These are phyloP conservation scores for Stagonosporopsis chrysanthemi DNA, from an alignment of 2,329 filamentous ascomycete genomes.

Conservation along the genomic window DNA sequence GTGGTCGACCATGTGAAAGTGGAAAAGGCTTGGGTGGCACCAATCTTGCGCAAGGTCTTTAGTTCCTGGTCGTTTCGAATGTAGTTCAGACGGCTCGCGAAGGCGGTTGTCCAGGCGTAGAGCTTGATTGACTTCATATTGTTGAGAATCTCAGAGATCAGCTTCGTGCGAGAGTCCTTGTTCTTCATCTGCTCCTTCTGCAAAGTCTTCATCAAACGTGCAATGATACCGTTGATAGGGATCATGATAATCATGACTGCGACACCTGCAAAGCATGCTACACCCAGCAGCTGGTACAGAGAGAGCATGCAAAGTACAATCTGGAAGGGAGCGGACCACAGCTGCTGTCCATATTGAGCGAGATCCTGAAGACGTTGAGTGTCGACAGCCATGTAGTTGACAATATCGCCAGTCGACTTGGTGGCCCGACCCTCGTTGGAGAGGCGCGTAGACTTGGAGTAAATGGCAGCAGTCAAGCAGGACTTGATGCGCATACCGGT, in stretches of 20 bases:
- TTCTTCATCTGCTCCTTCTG: conserved; percentile 99
- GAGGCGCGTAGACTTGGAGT: conserved; percentile 85
- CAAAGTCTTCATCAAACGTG: conserved; percentile 88
- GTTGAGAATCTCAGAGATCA: conserved; percentile 97
- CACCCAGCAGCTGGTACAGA: conserved; percentile 91
- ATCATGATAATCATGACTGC: conserved; percentile 98
- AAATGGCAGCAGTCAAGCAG: conserved; percentile 87
- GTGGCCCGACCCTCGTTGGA: conserved; percentile 90
- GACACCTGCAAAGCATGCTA: conserved; percentile 94
- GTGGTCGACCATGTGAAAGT: conserved; percentile 99
- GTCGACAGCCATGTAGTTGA: conserved; percentile 99
- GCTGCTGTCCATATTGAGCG: conserved; percentile 91
- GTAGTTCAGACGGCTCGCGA: conserved; percentile 96
- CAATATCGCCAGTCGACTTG: conserved; percentile 96
- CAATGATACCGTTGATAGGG: conserved; percentile 91
- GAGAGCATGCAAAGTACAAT: conserved; percentile 96
- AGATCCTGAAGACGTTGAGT: conserved; percentile 94
- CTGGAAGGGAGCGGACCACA: conserved; percentile 97
- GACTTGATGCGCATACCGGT: conserved; percentile 97
- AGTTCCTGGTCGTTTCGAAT: conserved; percentile 96
- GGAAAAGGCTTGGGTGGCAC: conserved; percentile 88
- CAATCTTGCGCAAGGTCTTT: conserved; percentile 94
- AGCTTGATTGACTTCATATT: conserved; percentile 99
- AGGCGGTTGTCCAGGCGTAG: conserved; percentile 95
- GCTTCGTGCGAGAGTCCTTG: conserved; percentile 88